These are phyloP conservation scores for Calocera viscosa DNA, from an alignment of 768 basidiomycete species.

Conservation along the genomic window DNA sequence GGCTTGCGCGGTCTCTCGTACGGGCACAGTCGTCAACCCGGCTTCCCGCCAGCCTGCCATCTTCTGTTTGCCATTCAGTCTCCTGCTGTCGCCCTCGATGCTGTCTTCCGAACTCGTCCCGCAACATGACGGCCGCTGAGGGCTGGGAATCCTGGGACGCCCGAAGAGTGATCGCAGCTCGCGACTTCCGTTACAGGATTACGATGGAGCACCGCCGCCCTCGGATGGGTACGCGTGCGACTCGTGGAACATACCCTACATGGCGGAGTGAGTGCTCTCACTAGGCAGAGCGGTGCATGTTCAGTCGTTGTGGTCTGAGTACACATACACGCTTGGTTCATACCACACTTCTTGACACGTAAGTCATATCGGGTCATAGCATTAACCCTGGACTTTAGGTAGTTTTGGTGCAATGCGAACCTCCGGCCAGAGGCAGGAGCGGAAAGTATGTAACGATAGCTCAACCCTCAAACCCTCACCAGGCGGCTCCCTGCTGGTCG, in stretches of 20 bases:
- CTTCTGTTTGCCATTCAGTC: background rate
- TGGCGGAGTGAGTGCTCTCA: too few species aligned
- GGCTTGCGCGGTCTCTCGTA: too few species aligned
- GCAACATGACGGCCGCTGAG: background rate
- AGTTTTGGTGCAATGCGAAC: slow-evolving; percentile 2
- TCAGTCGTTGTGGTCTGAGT: background rate
- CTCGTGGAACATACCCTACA: background rate
- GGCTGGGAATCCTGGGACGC: background rate
- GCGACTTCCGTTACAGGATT: background rate
- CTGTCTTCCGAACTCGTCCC: background rate
- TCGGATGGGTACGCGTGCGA: background rate
- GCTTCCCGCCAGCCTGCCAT: too few species aligned
- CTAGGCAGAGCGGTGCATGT: too few species aligned
- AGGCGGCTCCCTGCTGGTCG: slow-evolving; percentile 4
- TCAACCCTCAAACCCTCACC: background rate
- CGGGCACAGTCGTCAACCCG: too few species aligned
- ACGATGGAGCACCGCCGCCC: background rate
- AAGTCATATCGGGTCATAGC: background rate
- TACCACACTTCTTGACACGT: background rate
- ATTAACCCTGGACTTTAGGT: slow-evolving; percentile 7
- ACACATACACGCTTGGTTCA: background rate
- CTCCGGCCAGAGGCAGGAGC: background rate
- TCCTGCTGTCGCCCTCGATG: background rate
- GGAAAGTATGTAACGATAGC: background rate
- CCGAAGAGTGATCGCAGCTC: background rate